A percentile compares a stretch with the other conserved stretches of the same genome.
Conservation (phyloP, 805 yeast species). For the Soucietia sequanensis region DNA sequence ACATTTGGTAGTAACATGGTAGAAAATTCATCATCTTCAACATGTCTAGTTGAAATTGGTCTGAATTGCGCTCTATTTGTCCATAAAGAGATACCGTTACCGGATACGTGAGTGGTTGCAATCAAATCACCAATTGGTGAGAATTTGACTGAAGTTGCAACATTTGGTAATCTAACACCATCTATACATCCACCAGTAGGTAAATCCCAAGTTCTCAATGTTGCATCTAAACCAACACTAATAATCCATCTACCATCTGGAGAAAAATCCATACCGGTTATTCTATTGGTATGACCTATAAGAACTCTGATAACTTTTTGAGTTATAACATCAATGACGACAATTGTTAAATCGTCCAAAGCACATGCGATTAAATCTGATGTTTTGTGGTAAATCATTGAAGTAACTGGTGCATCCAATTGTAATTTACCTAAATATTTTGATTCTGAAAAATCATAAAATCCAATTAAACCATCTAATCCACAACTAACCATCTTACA, state of each 20-base stretch:
- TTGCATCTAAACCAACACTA: slow-evolving; percentile 77
- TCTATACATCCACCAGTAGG: slow-evolving; percentile 97
- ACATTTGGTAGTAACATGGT: slow-evolving; percentile 66
- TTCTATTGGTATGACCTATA: slow-evolving; percentile 85
- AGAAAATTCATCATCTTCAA: slow-evolving; percentile 73
- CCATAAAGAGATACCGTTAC: slow-evolving; percentile 91
- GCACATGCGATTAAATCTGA: slow-evolving; percentile 85
- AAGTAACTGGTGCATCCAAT: slow-evolving; percentile 75
- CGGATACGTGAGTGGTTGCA: slow-evolving; percentile 89
- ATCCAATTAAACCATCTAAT: slow-evolving; percentile 84
- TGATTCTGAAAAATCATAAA: slow-evolving; percentile 78
- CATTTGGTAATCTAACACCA: slow-evolving; percentile 73
- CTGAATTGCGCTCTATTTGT: slow-evolving; percentile 83
- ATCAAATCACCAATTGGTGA: slow-evolving; percentile 87
- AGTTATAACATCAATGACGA: slow-evolving; percentile 78
- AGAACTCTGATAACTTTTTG: slow-evolving; percentile 81
- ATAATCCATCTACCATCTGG: slow-evolving; percentile 96
- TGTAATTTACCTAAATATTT: slow-evolving; percentile 63
- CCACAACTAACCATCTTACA: slow-evolving; percentile 83
- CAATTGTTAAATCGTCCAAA: slow-evolving; percentile 81
- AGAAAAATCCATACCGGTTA: slow-evolving; percentile 84
- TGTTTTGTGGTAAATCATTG: slow-evolving; percentile 71
- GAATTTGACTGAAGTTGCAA: slow-evolving; percentile 77
- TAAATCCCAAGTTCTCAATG: slow-evolving; percentile 94
- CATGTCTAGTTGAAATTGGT: slow-evolving; percentile 69